Conservation (phyloP, 495 filamentous ascomycete genomes). For the Podospora didyma region DNA sequence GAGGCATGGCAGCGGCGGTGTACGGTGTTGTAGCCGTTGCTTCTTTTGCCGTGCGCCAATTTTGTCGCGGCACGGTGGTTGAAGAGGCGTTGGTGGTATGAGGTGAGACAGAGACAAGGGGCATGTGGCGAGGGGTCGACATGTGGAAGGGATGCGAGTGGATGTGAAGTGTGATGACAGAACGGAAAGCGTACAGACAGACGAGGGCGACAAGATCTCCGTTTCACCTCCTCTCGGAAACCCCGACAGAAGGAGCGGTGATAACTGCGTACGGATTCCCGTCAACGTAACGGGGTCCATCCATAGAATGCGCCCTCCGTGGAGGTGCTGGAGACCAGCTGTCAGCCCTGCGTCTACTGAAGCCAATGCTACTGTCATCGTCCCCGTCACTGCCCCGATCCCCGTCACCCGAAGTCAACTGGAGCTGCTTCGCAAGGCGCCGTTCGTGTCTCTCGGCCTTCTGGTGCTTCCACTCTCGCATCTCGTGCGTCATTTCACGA, state of each 20-base stretch:
- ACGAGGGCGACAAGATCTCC: neutral
- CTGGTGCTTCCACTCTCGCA: slow-evolving; percentile 40
- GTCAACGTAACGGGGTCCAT: slow-evolving; percentile 47
- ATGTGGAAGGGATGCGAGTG: neutral
- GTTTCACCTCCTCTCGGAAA: slow-evolving; percentile 33
- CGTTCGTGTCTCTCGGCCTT: slow-evolving; percentile 35
- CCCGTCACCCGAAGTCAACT: neutral
- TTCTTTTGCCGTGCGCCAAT: too few species aligned
- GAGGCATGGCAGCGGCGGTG: neutral
- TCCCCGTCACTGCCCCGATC: slow-evolving; percentile 12
- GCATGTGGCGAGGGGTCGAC: neutral
- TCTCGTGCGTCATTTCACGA: slow-evolving; percentile 35
- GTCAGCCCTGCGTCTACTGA: slow-evolving; percentile 38
- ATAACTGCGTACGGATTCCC: slow-evolving; percentile 49
- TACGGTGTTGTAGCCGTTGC: neutral
- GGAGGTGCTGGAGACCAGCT: slow-evolving; percentile 34
- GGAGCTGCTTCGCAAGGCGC: slow-evolving; percentile 34
- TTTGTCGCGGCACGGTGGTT: neutral
- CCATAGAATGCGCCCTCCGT: slow-evolving; percentile 29
- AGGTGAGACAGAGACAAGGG: neutral
- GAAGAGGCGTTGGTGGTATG: neutral
- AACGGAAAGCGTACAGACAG: slow-evolving; percentile 4
- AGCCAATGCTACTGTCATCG: slow-evolving; percentile 7
- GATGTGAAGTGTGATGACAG: neutral
- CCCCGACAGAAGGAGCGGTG: slow-evolving; percentile 40